Percentiles rank a stretch among this genome's conserved stretches.
These are phyloP conservation scores for Penicillium cataractarum DNA, from an alignment of 495 filamentous ascomycete species.

Conservation along the genomic window DNA sequence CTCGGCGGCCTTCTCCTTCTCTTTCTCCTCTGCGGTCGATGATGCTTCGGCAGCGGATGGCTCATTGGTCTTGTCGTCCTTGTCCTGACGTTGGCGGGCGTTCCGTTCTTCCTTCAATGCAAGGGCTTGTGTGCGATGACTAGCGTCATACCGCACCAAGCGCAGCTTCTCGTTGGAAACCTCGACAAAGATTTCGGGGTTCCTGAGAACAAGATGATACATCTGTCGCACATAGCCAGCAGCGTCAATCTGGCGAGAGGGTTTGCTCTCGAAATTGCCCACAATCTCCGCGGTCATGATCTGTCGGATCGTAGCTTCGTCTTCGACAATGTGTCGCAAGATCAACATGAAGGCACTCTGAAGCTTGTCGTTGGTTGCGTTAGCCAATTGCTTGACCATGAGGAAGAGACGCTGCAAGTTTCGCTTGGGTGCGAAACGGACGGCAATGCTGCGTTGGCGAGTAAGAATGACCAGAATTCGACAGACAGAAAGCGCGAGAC, in stretches of 20 bases:
- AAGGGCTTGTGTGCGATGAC: constrained; percentile 62
- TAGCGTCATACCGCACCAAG: constrained; percentile 61
- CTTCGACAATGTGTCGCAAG: constrained; percentile 90
- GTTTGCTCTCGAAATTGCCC: constrained; percentile 67
- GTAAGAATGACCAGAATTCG: constrained; percentile 92
- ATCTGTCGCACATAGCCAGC: constrained; percentile 73
- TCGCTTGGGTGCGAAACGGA: constrained; percentile 78
- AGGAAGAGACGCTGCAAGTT: constrained; percentile 90
- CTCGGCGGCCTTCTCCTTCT: constrained; percentile 65
- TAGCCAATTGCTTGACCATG: constrained; percentile 89
- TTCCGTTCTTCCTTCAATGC: constrained; percentile 56
- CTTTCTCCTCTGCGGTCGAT: constrained; percentile 50
- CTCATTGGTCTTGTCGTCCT: constrained; percentile 30
- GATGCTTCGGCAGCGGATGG: constrained; percentile 34
- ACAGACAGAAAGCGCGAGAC: constrained; percentile 79
- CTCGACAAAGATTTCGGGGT: constrained; percentile 86
- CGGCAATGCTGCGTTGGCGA: constrained; percentile 72
- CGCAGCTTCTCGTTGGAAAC: constrained; percentile 86
- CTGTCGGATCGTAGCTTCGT: constrained; percentile 85
- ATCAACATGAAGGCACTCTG: constrained; percentile 84
- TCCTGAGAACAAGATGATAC: constrained; percentile 80
- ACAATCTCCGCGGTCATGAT: constrained; percentile 93
- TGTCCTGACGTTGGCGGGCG: constrained; percentile 35
- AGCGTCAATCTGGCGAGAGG: constrained; percentile 66
- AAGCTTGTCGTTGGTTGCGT: constrained; percentile 71